phyloP scores from a whole-genome alignment of 225 moss, liverwort and hornwort species.

The Anthoceros angustus region DNA sequence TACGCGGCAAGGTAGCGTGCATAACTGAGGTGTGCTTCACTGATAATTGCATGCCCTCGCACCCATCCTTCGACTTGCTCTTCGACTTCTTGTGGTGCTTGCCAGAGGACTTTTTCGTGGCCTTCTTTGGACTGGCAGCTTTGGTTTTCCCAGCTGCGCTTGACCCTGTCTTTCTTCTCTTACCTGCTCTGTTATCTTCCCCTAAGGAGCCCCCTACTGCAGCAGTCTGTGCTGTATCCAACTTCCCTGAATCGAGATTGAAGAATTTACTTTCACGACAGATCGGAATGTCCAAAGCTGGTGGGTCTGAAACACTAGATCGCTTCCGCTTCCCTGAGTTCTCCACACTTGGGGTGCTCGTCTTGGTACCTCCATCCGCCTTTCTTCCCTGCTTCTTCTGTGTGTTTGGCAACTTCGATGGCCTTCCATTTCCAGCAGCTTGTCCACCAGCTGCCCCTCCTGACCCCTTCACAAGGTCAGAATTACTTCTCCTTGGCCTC shows the following conservation, averaged over 20 bases:
- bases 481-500: background rate
- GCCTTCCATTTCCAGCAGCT: background rate
- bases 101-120: background rate
- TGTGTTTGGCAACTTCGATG: background rate
- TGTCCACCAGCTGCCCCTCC: background rate
- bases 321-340: background rate
- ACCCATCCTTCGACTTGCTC: too few species aligned
- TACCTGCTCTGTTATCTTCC: background rate
- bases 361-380: background rate
- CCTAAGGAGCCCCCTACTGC: background rate
- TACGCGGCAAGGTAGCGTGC: too few species aligned
- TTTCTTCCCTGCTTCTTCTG: background rate
- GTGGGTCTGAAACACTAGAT: background rate
- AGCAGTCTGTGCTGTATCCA: background rate
- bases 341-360: background rate
- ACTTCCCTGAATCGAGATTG: background rate
- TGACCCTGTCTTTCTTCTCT: background rate
- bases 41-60: too few species aligned
- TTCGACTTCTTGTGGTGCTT: background rate
- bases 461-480: background rate
- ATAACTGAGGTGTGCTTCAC: too few species aligned
- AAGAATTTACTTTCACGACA: background rate
- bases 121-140: background rate
- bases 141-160: background rate
- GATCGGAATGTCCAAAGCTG: background rate